Evolutionary conservation across 192 early-diverging fungal genomes (phyloP).

Genomic region (Backusella circina): DNA sequence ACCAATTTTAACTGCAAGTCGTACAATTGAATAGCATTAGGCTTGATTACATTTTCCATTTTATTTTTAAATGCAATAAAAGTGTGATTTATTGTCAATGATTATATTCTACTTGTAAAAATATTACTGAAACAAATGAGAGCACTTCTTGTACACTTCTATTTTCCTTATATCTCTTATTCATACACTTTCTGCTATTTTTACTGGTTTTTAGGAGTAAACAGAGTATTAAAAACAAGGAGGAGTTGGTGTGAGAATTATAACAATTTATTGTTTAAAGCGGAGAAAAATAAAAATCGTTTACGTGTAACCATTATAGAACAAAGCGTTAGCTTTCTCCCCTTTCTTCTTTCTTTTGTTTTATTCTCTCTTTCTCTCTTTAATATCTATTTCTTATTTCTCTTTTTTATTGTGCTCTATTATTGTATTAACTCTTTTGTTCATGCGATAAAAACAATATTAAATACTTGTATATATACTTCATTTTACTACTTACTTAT

Average conservation of each 20-base stretch:
- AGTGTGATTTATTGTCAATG: background rate
- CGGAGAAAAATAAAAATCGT: background rate
- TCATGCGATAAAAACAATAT: background rate
- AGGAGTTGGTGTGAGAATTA: constrained; percentile 3
- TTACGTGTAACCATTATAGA: background rate
- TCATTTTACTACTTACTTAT: background rate
- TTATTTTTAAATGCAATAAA: background rate
- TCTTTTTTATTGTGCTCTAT: background rate
- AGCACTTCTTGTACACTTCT: background rate
- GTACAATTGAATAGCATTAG: background rate
- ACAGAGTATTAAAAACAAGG: background rate
- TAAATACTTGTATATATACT: background rate
- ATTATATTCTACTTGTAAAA: background rate
- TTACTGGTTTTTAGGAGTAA: background rate
- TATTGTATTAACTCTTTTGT: background rate
- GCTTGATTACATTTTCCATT: background rate
- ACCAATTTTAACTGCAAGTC: background rate
- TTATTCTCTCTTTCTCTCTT: background rate
- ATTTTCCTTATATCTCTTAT: background rate
- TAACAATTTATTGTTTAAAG: background rate
- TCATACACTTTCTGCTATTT: background rate
- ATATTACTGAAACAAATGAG: background rate
- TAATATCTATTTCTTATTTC: background rate
- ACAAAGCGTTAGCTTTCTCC: background rate
- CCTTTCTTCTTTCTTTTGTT: background rate